These are phyloP conservation scores for Heracleum sosnowskyi DNA, from an alignment of 129 eudicot genomes.

Conservation along the genomic window DNA sequence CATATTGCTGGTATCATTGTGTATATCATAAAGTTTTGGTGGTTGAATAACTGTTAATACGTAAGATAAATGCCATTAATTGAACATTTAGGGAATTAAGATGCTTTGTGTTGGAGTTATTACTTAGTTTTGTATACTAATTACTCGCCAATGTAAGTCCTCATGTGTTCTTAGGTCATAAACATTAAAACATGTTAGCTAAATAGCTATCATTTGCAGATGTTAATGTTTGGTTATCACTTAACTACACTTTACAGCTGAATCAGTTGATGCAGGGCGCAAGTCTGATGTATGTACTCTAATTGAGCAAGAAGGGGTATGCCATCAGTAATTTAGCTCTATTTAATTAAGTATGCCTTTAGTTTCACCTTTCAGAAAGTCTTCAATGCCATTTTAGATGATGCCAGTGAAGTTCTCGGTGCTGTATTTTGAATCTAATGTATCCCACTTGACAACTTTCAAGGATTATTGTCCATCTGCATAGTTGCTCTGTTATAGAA, in stretches of 20 bases:
- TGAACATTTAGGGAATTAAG: too few relatives aligned
- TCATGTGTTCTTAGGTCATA: not conserved
- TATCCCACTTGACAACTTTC: not conserved
- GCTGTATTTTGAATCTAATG: not conserved
- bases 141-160: not conserved
- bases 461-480: not conserved
- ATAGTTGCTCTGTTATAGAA: not conserved
- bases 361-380: not conserved
- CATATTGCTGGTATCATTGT: not conserved
- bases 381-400: not conserved
- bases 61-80: too few relatives aligned
- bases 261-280: constrained; percentile 31
- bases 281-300: constrained; percentile 25
- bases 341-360: too few relatives aligned
- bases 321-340: too few relatives aligned
- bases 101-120: too few relatives aligned
- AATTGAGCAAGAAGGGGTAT: constrained; percentile 37
- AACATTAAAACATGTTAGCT: not conserved
- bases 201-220: not conserved
- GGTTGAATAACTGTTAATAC: not conserved
- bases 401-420: not conserved
- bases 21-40: not conserved
- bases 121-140: not conserved
- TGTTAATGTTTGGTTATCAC: not conserved
- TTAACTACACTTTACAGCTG: constrained; percentile 34